Evolutionary conservation across 352 stramenopile genomes (phyloP).

Genomic region (Blastocystis sp.): DNA sequence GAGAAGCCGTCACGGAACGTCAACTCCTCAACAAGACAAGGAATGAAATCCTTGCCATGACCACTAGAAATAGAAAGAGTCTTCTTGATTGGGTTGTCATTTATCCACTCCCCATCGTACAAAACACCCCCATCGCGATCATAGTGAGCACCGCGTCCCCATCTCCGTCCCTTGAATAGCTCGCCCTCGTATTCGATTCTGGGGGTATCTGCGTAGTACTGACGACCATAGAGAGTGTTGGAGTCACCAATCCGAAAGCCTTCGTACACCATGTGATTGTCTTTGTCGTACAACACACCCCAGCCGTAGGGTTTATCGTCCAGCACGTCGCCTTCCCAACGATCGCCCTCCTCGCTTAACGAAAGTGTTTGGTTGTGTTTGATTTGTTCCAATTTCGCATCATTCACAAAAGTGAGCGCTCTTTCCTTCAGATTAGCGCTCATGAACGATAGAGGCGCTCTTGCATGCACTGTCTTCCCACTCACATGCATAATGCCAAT

Average conservation of each 20-base stretch:
- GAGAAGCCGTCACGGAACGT: neutral
- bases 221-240: neutral
- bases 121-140: neutral
- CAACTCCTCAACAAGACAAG: too few species aligned
- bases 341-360: neutral
- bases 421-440: neutral
- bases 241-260: neutral
- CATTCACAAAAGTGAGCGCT: too few species aligned
- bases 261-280: neutral
- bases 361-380: neutral
- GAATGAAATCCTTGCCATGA: too few species aligned
- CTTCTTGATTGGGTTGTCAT: neutral
- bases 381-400: too few species aligned
- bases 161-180: neutral
- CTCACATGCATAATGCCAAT: neutral
- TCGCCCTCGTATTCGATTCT: neutral
- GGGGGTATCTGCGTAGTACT: neutral
- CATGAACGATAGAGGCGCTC: neutral
- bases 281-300: neutral
- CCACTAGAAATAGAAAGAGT: neutral
- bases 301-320: slow-evolving; percentile 10
- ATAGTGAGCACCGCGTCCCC: neutral
- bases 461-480: neutral
- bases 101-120: neutral
- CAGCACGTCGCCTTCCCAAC: neutral